These are phyloP conservation scores for Asterionellopsis glacialis DNA, from an alignment of 108 stramenopile species.

Conservation along the genomic window DNA sequence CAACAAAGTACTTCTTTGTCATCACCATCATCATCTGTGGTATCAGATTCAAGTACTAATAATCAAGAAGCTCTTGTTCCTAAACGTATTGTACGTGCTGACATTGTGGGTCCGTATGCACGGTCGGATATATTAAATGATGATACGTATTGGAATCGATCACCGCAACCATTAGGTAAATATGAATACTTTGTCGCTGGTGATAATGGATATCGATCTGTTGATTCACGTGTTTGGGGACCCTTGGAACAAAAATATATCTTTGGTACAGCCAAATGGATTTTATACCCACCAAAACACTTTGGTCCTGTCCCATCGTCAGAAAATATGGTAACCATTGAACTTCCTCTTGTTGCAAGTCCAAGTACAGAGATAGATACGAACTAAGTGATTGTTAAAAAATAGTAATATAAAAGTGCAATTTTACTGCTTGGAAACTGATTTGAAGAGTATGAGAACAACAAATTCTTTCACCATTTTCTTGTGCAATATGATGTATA, in stretches of 20 bases:
- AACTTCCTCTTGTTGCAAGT: background rate
- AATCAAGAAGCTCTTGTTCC: conserved; percentile 9
- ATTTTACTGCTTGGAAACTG: no score
- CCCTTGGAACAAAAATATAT: conserved; percentile 45
- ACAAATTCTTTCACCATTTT: no score
- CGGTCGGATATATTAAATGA: conserved; percentile 43
- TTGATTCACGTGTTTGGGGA: conserved; percentile 61
- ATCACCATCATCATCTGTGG: no score
- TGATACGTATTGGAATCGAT: conserved; percentile 42
- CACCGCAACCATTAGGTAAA: conserved; percentile 23
- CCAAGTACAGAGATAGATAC: no score
- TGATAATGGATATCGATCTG: conserved; percentile 55
- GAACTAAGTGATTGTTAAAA: no score
- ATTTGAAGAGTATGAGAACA: no score
- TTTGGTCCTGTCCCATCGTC: conserved; percentile 37
- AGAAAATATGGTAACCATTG: conserved; percentile 9
- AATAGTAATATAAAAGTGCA: no score
- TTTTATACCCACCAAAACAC: conserved; percentile 38
- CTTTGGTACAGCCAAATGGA: conserved; percentile 44
- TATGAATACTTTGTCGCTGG: conserved; percentile 59
- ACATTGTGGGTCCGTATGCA: conserved; percentile 39
- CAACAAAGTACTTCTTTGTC: no score
- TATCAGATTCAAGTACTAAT: conserved; percentile 11
- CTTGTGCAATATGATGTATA: no score
- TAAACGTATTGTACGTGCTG: conserved; percentile 25